Conservation (phyloP, 257 asterid genomes). For the Linaria vulgaris region DNA sequence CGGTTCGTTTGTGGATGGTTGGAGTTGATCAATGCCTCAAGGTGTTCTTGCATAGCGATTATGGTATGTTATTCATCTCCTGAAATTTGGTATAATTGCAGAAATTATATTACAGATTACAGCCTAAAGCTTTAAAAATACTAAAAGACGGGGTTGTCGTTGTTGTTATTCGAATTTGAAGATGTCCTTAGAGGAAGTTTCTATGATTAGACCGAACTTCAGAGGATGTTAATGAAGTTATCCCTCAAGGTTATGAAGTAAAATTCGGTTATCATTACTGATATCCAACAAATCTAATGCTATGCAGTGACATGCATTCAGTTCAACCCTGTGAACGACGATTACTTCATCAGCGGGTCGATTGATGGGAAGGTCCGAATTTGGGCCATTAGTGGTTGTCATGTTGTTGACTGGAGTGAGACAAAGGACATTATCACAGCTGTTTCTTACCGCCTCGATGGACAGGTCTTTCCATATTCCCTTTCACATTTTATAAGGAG, state of each 20-base stretch:
- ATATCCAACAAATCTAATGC: conserved; percentile 21
- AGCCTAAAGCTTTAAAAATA: no score
- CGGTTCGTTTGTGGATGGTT: conserved; percentile 88
- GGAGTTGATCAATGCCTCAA: conserved; percentile 72
- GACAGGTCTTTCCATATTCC: conserved; percentile 52
- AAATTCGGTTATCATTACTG: conserved; percentile 1
- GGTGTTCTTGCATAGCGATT: conserved; percentile 75
- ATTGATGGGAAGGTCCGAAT: conserved; percentile 94
- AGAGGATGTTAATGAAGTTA: neutral
- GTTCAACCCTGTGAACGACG: conserved; percentile 70
- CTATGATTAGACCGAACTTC: no score
- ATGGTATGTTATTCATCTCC: conserved; percentile 43
- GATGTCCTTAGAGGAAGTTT: no score
- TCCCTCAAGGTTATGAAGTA: neutral
- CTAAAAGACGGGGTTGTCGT: no score
- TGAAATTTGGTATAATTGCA: no score
- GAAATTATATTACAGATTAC: no score
- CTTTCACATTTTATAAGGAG: neutral
- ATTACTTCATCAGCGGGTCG: conserved; percentile 88
- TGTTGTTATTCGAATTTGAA: no score
- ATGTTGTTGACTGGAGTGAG: conserved; percentile 87
- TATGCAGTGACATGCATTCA: conserved; percentile 85
- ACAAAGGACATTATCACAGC: conserved; percentile 85
- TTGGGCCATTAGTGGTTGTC: conserved; percentile 63
- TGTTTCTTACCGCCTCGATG: conserved; percentile 82